Conservation (phyloP, 176 grass and related monocot species). For the Hordeum vulgare region MorexV3_pseudomolecules_assembly NC_058521.1:587411960-587412459, state of each 20-base stretch:
- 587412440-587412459: not conserved
- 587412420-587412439: not conserved
- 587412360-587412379: conserved; percentile 46
- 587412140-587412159: conserved; percentile 51
- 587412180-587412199: conserved; percentile 27
- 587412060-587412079: conserved; percentile 30
- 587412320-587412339: conserved; percentile 70
- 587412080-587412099: conserved; percentile 49
- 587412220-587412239: conserved; percentile 29
- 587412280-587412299: conserved; percentile 61
- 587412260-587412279: conserved; percentile 55
- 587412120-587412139: conserved; percentile 45
- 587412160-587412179: conserved; percentile 50
- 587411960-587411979: not conserved
- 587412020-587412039: not conserved
- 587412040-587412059: conserved; percentile 52
- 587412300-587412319: conserved; percentile 56
- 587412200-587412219: conserved; percentile 62
- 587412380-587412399: conserved; percentile 13
- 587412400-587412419: not conserved
- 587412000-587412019: not conserved
- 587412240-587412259: conserved; percentile 44
- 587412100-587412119: conserved; percentile 53
- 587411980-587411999: not conserved
- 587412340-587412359: conserved; percentile 67